These are phyloP conservation scores for Curvularia lunata DNA, from an alignment of 2,329 filamentous ascomycete species.

Conservation along the genomic window DNA sequence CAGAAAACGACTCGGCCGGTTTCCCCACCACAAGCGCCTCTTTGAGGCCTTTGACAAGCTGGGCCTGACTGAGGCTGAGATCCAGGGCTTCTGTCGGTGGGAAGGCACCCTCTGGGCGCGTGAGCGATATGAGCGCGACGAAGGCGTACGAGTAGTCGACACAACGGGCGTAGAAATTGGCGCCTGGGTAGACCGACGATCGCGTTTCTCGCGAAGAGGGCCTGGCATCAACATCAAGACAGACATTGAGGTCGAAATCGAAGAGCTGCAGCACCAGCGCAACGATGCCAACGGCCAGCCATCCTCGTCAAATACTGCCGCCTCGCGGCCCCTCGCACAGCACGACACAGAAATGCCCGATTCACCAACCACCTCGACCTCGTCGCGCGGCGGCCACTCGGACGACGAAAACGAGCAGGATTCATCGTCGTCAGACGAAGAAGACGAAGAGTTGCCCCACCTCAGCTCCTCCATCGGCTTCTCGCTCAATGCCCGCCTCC, in stretches of 20 bases:
- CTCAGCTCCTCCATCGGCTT: conserved; percentile 63
- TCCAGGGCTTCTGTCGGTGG: conserved; percentile 76
- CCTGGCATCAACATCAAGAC: conserved; percentile 51
- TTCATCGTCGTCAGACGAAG: conserved; percentile 2
- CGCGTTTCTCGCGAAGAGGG: conserved; percentile 1
- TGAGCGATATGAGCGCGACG: conserved; percentile 78
- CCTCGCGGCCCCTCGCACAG: not conserved
- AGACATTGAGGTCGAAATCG: conserved; percentile 52
- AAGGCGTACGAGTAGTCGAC: conserved; percentile 72
- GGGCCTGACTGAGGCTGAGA: conserved; percentile 71
- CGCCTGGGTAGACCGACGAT: conserved; percentile 60
- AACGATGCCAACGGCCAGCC: not conserved
- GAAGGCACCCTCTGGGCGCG: conserved; percentile 85
- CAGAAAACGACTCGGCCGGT: conserved; percentile 77
- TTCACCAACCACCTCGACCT: conserved; percentile 2
- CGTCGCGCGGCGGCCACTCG: not conserved
- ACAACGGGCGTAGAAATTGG: conserved; percentile 73
- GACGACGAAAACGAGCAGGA: conserved; percentile 12
- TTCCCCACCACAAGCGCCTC: conserved; percentile 75
- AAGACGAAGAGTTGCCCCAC: conserved; percentile 14
- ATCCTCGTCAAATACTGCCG: not conserved
- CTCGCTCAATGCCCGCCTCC: conserved; percentile 66
- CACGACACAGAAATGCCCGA: conserved; percentile 20
- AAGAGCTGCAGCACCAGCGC: conserved; percentile 26
- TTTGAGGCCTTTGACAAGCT: conserved; percentile 78